Evolutionary conservation across 176 grass and related monocot genomes (phyloP), one percentile per base, ranked within the genome.

Genomic region (Lolium multiflorum): DNA sequence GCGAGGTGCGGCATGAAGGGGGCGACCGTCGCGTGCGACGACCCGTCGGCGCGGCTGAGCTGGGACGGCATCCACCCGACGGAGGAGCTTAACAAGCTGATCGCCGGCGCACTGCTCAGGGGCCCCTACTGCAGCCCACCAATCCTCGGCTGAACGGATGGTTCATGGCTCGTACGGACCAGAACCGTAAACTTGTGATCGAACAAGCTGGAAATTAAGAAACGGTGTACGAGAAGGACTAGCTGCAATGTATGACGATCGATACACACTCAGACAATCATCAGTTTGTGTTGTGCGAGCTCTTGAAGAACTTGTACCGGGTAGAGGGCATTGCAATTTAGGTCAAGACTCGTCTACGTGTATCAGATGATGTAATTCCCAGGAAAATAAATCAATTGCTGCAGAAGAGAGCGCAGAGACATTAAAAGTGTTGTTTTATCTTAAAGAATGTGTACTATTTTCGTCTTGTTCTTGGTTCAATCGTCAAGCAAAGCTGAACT

Each of bases 31-130:
- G 79, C 81, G 0, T 92, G 90, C 83, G 10, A 10, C 0, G 41
- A 89, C 24, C 83, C 73, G 48, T 74, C 83, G 10, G 81, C 78
- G 50, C 79, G 81, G 24, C 15, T 83, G 73, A 92, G 74, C 79
- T 92, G 90, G 90, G 90, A 92, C 38, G 90, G 90, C 58, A 54
- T 92, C 79, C 90, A 92, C 79, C 75, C 87, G 22, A 89, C 90
- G 18, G 90, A 92, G 79, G 90, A 79, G 1, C 83, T 80, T 1
- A 88, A 79, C 74, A 88, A 85, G 73, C 28, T 82, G 71, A 41
- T 92, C 73, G 83, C 90, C 74, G 47, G 81, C 6, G 83, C 79
- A 15, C 76, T 83, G 90, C 73, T 92, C 61, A 50, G 65, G 24
- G 90, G 87, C n/a, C 87, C 90, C 7, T 92, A 83, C 74, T 88